Base-by-base conservation (phyloP, 208 protist species). In the Trypanosoma rangeli region DNA sequence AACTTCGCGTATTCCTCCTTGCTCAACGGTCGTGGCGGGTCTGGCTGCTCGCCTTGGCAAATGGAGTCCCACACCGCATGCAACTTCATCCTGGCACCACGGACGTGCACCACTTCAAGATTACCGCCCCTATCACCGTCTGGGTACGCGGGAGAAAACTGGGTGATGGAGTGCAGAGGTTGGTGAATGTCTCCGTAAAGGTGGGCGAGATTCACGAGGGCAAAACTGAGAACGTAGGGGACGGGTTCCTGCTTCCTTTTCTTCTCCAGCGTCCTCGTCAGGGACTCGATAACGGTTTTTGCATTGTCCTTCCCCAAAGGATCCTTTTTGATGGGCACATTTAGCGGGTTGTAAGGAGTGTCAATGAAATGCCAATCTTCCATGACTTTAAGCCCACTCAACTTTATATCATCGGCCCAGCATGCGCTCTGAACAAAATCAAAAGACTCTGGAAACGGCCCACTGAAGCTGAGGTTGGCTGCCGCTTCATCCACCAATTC, bases 121-220 rank as follows among this genome's bases (percentile, higher is more conserved):
- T 97, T 97, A 57, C 92, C 92, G 20, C 92, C 92, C 33, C 39
- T 54, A 56, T 97, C 92, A 1, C 92, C 89, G 48, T 80, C 48
- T 16, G 89, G 85, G 55, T 81, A 84, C 1, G 49, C 12, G 8
- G 67, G 1, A 3, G 84, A 87, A 59, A 87, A 84, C 35, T 76
- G 52, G 28, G 74, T 65, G 0, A 78, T 65, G 24, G 82, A 64
- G 70, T 97, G 92, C 70, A 97, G 73, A 0, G 92, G 92, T 68
- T 95, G 89, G 62, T 97, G 92, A 44, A 91, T 78, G 39, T 97
- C 92, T 10, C 89, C 92, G 50, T 90, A 80, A 37, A 95, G 86
- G 76, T 97, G 92, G 8, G 92, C 58, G 3, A 94, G 63, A 69
- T 93, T 82, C 15, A 76, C 86, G 53, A 94, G 71, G 0, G 89